Percentiles rank a stretch among this genome's conserved stretches.
Conservation (phyloP, 371 early-diverging fungal species). For the Conidiobolus incongruus region DNA sequence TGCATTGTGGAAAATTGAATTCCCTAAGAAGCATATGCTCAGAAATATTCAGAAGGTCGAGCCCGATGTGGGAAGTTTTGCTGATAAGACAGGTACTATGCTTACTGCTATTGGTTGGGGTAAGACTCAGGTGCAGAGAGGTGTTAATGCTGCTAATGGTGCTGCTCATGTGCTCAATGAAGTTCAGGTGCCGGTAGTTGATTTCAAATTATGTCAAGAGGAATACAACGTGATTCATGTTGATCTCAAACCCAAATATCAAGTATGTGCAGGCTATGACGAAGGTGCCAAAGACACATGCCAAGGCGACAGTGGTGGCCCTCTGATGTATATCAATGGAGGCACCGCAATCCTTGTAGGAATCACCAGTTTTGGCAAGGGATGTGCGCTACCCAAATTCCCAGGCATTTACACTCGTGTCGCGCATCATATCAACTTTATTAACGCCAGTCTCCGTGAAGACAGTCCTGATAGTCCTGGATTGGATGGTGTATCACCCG, state of each 20-base stretch:
- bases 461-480: too few species aligned
- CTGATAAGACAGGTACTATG: not conserved
- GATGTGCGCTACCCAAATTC: not conserved
- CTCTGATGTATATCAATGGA: not conserved
- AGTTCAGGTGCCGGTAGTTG: not conserved
- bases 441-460: too few species aligned
- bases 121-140: too few species aligned
- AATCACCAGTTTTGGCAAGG: not conserved
- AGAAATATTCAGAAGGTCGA: not conserved
- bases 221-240: too few species aligned
- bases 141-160: not conserved
- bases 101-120: conserved; percentile 1
- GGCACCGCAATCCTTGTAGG: not conserved
- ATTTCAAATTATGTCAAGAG: not conserved
- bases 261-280: not conserved
- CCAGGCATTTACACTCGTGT: not conserved
- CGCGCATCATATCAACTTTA: too few species aligned
- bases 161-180: not conserved
- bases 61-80: not conserved
- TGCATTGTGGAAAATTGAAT: not conserved
- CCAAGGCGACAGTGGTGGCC: not conserved
- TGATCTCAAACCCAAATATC: too few species aligned
- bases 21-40: not conserved
- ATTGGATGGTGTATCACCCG: too few species aligned
- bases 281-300: not conserved